Conservation (phyloP, 768 basidiomycete species). For the Galerina marginata region DNA sequence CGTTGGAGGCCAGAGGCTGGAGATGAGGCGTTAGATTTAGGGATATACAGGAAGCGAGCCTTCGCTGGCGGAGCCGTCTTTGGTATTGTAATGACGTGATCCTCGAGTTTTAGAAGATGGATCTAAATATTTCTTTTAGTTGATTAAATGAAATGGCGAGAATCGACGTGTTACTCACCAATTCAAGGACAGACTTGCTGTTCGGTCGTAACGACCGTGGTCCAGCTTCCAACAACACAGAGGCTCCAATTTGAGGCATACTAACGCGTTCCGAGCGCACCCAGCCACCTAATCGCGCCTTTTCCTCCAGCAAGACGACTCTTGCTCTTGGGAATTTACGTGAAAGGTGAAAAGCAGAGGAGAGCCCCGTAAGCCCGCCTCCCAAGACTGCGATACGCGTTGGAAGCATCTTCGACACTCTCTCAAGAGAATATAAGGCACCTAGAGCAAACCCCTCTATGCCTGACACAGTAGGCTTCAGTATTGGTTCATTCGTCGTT, state of each 20-base stretch:
- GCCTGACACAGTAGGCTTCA: no score
- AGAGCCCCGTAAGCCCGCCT: slow-evolving; percentile 82
- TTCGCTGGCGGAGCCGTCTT: slow-evolving; percentile 73
- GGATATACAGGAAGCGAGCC: slow-evolving; percentile 74
- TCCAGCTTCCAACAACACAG: slow-evolving; percentile 80
- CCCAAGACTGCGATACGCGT: slow-evolving; percentile 70
- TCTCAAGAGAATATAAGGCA: neutral
- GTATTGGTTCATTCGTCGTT: no score
- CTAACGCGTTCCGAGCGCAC: slow-evolving; percentile 63
- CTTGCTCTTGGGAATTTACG: slow-evolving; percentile 61
- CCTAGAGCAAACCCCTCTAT: no score
- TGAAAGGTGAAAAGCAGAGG: slow-evolving; percentile 79
- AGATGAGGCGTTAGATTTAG: slow-evolving; percentile 31
- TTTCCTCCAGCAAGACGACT: slow-evolving; percentile 75
- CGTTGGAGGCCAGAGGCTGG: slow-evolving; percentile 52
- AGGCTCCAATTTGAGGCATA: slow-evolving; percentile 31
- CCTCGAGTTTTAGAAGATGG: slow-evolving; percentile 64
- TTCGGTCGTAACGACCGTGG: slow-evolving; percentile 87
- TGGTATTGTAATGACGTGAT: slow-evolving; percentile 69
- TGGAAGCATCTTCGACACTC: slow-evolving; percentile 16
- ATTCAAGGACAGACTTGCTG: slow-evolving; percentile 72
- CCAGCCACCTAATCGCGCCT: slow-evolving; percentile 84
- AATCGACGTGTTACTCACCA: slow-evolving; percentile 56
- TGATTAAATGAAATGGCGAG: neutral
- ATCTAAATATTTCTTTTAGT: slow-evolving; percentile 54